A percentile compares a stretch with the other conserved stretches of the same genome.
Evolutionary conservation across 2,329 filamentous ascomycete species (phyloP).

Genomic region (Trichoderma sp.): DNA sequence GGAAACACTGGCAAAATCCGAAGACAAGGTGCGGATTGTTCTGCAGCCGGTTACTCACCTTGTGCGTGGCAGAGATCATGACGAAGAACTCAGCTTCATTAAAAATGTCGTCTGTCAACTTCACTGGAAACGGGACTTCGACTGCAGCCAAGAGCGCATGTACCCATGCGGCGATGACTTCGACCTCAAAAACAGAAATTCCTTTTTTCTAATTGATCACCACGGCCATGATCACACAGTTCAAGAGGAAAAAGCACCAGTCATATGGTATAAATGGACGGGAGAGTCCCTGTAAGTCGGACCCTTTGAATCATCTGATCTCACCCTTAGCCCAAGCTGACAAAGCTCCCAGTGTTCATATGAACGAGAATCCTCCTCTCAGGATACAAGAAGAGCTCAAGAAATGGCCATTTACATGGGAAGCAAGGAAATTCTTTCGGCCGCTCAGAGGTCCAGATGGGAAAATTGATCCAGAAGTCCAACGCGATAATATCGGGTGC

Average conservation of each 20-base stretch:
- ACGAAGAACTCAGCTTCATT: background rate
- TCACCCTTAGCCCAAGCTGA: background rate
- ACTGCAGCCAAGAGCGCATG: background rate
- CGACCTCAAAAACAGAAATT: background rate
- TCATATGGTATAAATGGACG: background rate
- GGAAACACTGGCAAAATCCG: background rate
- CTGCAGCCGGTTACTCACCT: background rate
- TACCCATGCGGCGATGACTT: background rate
- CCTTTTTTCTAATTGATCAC: background rate
- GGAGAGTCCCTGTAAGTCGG: background rate
- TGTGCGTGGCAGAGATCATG: background rate
- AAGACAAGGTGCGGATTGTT: background rate
- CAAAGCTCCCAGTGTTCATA: background rate
- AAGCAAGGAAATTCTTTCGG: background rate
- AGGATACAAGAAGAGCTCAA: background rate
- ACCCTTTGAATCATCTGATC: background rate
- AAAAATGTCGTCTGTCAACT: background rate
- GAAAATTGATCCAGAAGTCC: background rate
- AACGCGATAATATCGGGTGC: background rate
- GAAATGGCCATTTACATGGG: background rate
- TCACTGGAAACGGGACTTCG: background rate
- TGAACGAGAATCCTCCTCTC: background rate
- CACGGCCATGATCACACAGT: background rate
- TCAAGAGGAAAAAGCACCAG: background rate
- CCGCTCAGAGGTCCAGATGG: background rate